Evolutionary conservation across 257 asterid genomes (phyloP).

Genomic region (Linderniella brevidens): DNA sequence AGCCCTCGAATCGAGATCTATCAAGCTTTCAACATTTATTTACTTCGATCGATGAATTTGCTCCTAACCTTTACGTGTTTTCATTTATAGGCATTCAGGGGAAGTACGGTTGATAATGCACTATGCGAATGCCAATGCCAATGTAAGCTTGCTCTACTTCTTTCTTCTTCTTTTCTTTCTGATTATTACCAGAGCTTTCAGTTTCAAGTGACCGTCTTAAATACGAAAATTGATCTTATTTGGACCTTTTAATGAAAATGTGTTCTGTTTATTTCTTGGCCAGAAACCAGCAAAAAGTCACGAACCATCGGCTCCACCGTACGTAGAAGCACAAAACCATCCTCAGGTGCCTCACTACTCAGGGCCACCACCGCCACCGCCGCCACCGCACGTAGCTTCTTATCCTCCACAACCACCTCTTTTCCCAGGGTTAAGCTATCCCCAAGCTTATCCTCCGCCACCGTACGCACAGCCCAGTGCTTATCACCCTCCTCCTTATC

Average conservation of each 20-base stretch:
- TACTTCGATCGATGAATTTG: neutral
- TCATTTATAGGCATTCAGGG: slow-evolving; percentile 59
- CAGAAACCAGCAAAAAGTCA: slow-evolving; percentile 21
- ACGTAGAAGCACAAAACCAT: too few relatives aligned
- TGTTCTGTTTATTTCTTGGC: neutral
- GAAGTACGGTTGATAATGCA: slow-evolving; percentile 81
- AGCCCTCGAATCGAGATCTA: neutral
- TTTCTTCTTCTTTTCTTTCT: neutral
- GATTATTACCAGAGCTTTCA: too few relatives aligned
- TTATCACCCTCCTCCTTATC: slow-evolving; percentile 16
- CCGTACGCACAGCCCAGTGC: slow-evolving; percentile 12
- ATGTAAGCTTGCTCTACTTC: slow-evolving; percentile 25
- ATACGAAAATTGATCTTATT: neutral
- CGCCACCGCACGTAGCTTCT: slow-evolving; percentile 18
- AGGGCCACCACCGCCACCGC: slow-evolving; percentile 16
- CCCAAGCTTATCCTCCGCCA: slow-evolving; percentile 29
- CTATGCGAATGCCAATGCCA: slow-evolving; percentile 53
- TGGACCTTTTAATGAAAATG: neutral
- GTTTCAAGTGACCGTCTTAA: neutral
- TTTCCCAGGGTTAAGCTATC: slow-evolving; percentile 21
- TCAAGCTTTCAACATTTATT: neutral
- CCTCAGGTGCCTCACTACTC: too few relatives aligned
- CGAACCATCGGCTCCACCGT: slow-evolving; percentile 12
- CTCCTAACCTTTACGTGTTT: neutral
- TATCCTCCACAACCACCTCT: slow-evolving; percentile 4